Conservation (phyloP, 2,329 filamentous ascomycete species). For the Beauveria australis region DNA sequence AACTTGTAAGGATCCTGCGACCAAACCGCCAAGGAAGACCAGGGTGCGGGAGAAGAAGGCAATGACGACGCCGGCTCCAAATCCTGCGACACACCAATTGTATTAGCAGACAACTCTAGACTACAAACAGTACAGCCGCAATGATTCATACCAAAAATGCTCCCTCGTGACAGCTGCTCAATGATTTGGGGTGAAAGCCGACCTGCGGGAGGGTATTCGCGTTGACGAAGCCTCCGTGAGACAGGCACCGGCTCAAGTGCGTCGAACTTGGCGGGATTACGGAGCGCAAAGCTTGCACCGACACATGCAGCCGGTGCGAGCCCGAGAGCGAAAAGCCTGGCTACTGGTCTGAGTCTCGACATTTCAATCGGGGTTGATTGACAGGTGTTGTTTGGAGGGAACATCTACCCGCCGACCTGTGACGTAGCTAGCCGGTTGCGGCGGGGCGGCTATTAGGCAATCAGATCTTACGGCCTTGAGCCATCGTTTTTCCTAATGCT, state of each 20-base stretch:
- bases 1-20: conserved; percentile 58
- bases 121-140: not conserved
- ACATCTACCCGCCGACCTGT: not conserved
- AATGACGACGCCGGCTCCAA: conserved; percentile 55
- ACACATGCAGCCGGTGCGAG: conserved; percentile 22
- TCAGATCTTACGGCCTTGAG: not conserved
- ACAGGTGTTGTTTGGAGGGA: not conserved
- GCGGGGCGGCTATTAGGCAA: not conserved
- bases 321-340: conserved; percentile 14
- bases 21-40: conserved; percentile 56
- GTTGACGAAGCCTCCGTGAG: conserved; percentile 12
- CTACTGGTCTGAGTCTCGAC: conserved; percentile 1
- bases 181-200: conserved; percentile 26
- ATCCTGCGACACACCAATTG: conserved; percentile 33
- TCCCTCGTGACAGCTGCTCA: conserved; percentile 45
- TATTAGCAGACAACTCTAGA: not conserved
- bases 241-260: conserved; percentile 16
- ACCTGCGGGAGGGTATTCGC: conserved; percentile 9
- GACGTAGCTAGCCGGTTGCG: not conserved
- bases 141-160: conserved; percentile 36
- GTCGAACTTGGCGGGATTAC: conserved; percentile 22
- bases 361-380: not conserved
- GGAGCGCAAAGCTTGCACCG: conserved; percentile 19
- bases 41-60: conserved; percentile 64
- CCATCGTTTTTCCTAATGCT: too few species aligned